Conservation (phyloP, 805 yeast genomes). For the Candida vartiovaarae region DNA sequence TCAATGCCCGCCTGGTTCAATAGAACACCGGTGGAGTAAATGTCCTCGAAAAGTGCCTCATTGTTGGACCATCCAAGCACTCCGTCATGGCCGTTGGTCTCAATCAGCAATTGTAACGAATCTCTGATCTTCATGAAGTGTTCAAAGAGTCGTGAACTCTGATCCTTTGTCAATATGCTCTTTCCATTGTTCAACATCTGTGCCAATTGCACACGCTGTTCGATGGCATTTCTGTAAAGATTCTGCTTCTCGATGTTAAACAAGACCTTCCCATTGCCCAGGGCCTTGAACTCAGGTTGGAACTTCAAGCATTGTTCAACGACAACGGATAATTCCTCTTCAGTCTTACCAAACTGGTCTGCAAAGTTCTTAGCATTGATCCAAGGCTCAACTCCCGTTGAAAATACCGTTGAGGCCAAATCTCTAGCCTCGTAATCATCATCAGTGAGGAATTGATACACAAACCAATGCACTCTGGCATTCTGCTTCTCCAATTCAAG, state of each 20-base stretch:
- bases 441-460: conserved; percentile 43
- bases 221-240: conserved; percentile 49
- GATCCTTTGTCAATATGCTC: conserved; percentile 1
- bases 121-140: neutral
- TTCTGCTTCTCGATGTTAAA: conserved; percentile 67
- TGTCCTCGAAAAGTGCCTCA: conserved; percentile 13
- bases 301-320: conserved; percentile 9
- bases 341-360: conserved; percentile 5
- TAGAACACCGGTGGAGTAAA: conserved; percentile 1
- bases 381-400: conserved; percentile 28
- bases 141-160: neutral
- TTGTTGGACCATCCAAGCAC: conserved; percentile 19
- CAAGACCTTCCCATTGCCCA: conserved; percentile 30
- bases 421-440: conserved; percentile 60
- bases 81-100: conserved; percentile 10
- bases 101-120: conserved; percentile 1
- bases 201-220: conserved; percentile 19
- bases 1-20: neutral
- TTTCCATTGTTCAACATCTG: conserved; percentile 15
- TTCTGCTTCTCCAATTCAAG: conserved; percentile 10
- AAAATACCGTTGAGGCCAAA: conserved; percentile 36
- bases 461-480: conserved; percentile 18
- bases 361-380: conserved; percentile 25
- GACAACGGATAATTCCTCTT: conserved; percentile 8
- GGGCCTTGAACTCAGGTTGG: conserved; percentile 13